These are phyloP conservation scores for Geotrichum citri-aurantii DNA, from an alignment of 1,139 yeast genomes.

Conservation along the genomic window DNA sequence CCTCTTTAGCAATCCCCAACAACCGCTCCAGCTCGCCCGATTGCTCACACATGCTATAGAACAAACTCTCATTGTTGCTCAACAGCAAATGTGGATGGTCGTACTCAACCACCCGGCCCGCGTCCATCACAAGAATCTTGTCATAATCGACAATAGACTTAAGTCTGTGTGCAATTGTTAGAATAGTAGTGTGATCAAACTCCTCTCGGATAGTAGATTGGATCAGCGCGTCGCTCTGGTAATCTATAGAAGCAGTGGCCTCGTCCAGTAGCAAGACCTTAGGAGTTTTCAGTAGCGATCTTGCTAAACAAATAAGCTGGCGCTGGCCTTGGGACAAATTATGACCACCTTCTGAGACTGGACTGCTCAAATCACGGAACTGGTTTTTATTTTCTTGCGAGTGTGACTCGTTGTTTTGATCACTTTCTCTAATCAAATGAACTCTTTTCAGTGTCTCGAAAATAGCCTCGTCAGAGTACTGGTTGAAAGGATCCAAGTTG, in stretches of 20 bases:
- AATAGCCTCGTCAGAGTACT: conserved; percentile 64
- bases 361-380: conserved; percentile 60
- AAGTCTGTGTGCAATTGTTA: conserved; percentile 93
- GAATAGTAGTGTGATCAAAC: conserved; percentile 71
- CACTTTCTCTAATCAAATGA: conserved; percentile 47
- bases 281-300: conserved; percentile 81
- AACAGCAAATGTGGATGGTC: conserved; percentile 80
- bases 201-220: conserved; percentile 88
- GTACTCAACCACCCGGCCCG: conserved; percentile 82
- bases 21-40: conserved; percentile 86
- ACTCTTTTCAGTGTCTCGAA: conserved; percentile 84
- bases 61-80: conserved; percentile 55
- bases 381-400: conserved; percentile 64
- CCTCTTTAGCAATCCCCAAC: conserved; percentile 63
- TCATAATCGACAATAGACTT: conserved; percentile 93
- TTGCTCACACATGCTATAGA: conserved; percentile 85
- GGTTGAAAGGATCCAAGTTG: conserved; percentile 75
- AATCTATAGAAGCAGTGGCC: conserved; percentile 95
- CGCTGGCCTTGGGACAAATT: conserved; percentile 96
- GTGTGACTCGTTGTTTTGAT: background rate
- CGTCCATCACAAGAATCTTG: conserved; percentile 89
- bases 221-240: conserved; percentile 83
- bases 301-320: conserved; percentile 86
- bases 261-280: conserved; percentile 86
- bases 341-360: conserved; percentile 80